These are phyloP conservation scores for Chenopodium quinoa DNA, from an alignment of 148 eudicot genomes.

Conservation along the genomic window DNA sequence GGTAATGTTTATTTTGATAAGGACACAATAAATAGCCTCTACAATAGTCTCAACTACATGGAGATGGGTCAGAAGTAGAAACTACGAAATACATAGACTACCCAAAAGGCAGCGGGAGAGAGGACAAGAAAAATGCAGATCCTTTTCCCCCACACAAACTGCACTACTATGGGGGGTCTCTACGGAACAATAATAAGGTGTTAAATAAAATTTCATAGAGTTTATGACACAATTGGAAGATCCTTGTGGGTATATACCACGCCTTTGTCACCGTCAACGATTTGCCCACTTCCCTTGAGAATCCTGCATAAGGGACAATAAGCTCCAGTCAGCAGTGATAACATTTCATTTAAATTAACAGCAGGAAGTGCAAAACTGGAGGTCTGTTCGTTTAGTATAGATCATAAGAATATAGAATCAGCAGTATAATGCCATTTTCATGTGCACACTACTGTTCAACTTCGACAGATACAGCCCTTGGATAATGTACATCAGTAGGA, in stretches of 20 bases:
- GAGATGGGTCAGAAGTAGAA: not conserved
- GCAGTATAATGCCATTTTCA: too few species aligned
- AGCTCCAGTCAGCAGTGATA: not conserved
- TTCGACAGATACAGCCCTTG: not conserved
- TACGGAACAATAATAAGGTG: not conserved
- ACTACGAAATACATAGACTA: conserved; percentile 20
- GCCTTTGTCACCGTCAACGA: conserved; percentile 76
- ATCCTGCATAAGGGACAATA: conserved; percentile 47
- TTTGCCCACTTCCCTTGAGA: conserved; percentile 81
- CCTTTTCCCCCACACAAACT: conserved; percentile 23
- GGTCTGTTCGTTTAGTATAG: not conserved
- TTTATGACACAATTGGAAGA: conserved; percentile 33
- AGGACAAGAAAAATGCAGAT: conserved; percentile 26
- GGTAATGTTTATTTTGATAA: not conserved
- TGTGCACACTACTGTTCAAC: too few species aligned
- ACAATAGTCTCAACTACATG: not conserved
- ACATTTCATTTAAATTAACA: too few species aligned
- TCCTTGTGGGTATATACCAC: conserved; percentile 80
- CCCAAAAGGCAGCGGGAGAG: conserved; percentile 37
- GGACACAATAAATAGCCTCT: conserved; percentile 9
- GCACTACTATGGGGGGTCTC: conserved; percentile 25
- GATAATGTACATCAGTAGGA: not conserved
- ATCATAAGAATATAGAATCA: too few species aligned
- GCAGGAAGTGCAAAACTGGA: not conserved
- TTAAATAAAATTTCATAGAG: conserved; percentile 5